Evolutionary conservation across 129 eudicot genomes (phyloP), one percentile per base, ranked within the genome.

Genomic region (Ambrosia trifida): DNA sequence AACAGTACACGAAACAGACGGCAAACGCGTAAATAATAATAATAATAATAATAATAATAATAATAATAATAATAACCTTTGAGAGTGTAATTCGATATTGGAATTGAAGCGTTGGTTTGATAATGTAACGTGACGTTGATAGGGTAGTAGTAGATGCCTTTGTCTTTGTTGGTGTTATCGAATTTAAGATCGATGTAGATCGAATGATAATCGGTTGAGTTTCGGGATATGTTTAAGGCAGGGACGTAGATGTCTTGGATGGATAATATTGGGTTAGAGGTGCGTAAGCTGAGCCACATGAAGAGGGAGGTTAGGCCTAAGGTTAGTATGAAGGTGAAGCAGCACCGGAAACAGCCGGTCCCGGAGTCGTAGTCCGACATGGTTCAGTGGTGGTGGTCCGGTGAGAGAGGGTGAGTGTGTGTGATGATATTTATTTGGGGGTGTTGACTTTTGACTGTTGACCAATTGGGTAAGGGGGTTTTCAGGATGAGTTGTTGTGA

Each of bases 281-380:
- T 36, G 12, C 92, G 91, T 10, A 93, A 83, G 46, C 81, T 76
- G 33, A 93, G 85, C 96, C 96, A 89, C 60, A 82, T 32, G 76
- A 87, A 83, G 67, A 87, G 80, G n/a, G 89, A 82, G 13, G 89
- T 60, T 70, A 89, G 69, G 64, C 91, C 89, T 50, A 79, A 62
- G 62, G 89, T 82, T 65, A 85, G 24, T 6, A 78, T 47, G 83
- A 91, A 82, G 78, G 76, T 77, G 79, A 66, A 76, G 65, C 91
- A 86, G 56, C 89, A 76, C 14, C 80, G 19, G 82, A 79, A 71
- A 56, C 96, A 88, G 4, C 80, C 73, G 5, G 76, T 20, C 14
- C 62, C 66, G 60, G 68, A 44, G 81, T 40, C 30, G 69, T 51
- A 67, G 64, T 67, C 76, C 19, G 88, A 31, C 95, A 85, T 88